Percentiles rank a stretch among this genome's conserved stretches.
Evolutionary conservation across 2,329 filamentous ascomycete species (phyloP).

Genomic region (Berkeleyomyces basicola): DNA sequence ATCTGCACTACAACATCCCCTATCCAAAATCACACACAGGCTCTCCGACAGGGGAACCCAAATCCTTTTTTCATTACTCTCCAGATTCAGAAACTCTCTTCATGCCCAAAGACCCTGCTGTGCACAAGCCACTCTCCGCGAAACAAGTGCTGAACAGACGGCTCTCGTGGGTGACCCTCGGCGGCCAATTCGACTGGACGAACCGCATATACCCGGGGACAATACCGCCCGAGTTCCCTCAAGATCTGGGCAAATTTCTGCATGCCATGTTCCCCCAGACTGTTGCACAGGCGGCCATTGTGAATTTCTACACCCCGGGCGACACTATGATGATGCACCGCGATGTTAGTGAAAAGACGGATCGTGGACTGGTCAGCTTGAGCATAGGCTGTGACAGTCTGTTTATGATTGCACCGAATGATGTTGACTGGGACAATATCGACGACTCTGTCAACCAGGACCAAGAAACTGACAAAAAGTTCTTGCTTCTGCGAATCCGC

Average conservation of each 20-base stretch:
- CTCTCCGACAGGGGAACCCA: constrained; percentile 14
- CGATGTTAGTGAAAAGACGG: constrained; percentile 75
- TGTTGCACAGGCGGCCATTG: constrained; percentile 71
- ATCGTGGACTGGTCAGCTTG: constrained; percentile 64
- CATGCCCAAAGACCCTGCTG: constrained; percentile 47
- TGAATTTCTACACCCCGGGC: constrained; percentile 81
- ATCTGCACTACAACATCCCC: constrained; percentile 58
- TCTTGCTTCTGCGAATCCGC: constrained; percentile 48
- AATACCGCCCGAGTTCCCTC: constrained; percentile 55
- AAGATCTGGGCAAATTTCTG: constrained; percentile 53
- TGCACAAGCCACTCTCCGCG: constrained; percentile 61
- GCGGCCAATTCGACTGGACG: constrained; percentile 95
- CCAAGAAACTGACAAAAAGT: constrained; percentile 24
- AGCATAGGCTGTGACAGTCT: constrained; percentile 82
- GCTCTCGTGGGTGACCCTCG: constrained; percentile 85
- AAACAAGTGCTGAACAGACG: constrained; percentile 59
- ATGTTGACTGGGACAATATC: constrained; percentile 18
- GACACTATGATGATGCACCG: constrained; percentile 87
- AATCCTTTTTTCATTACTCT: constrained; percentile 38
- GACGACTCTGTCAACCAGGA: constrained; percentile 16
- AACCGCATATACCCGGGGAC: constrained; percentile 60
- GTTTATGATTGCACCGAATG: constrained; percentile 63
- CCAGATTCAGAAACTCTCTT: constrained; percentile 38
- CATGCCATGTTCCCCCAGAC: constrained; percentile 59
- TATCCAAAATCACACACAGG: constrained; percentile 28